These are phyloP conservation scores for Leishmania tropica DNA, from an alignment of 208 protist genomes.

Conservation along the genomic window DNA sequence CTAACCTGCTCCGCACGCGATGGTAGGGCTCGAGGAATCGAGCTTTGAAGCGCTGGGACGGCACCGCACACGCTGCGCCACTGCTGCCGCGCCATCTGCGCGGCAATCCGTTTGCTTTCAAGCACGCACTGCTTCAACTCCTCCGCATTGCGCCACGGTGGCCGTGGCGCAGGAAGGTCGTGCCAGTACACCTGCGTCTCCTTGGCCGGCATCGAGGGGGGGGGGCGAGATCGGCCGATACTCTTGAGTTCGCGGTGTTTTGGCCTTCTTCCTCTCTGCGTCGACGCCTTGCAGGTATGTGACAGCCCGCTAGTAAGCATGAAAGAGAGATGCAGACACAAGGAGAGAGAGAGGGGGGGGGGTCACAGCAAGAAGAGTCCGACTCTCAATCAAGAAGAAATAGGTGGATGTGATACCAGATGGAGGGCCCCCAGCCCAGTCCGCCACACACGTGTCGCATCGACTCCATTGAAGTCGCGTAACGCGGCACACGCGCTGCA, in stretches of 20 bases:
- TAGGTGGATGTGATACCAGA: not conserved
- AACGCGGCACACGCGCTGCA: not conserved
- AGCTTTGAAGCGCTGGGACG: not conserved
- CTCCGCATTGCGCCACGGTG: slow-evolving; percentile 21
- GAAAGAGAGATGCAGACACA: not conserved
- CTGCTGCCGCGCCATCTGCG: not conserved
- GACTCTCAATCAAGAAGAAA: not conserved
- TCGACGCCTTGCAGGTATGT: not conserved
- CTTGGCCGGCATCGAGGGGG: slow-evolving; percentile 15
- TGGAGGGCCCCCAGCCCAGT: not conserved
- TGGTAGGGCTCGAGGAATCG: not conserved
- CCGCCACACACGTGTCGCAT: not conserved
- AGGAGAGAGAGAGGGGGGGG: not conserved
- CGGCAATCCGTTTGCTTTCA: slow-evolving; percentile 8
- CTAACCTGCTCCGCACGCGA: not conserved
- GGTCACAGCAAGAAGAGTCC: not conserved
- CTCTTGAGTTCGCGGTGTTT: not conserved
- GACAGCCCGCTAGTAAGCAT: not conserved
- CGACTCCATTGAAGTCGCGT: not conserved
- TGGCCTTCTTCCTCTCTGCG: not conserved
- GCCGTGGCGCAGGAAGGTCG: slow-evolving; percentile 14
- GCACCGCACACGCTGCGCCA: not conserved
- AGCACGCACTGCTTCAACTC: slow-evolving; percentile 18
- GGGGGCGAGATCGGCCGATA: not conserved
- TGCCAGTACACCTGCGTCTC: slow-evolving; percentile 38